These are phyloP conservation scores for Trypethelium eluteriae DNA, from an alignment of 495 filamentous ascomycete species.

Conservation along the genomic window DNA sequence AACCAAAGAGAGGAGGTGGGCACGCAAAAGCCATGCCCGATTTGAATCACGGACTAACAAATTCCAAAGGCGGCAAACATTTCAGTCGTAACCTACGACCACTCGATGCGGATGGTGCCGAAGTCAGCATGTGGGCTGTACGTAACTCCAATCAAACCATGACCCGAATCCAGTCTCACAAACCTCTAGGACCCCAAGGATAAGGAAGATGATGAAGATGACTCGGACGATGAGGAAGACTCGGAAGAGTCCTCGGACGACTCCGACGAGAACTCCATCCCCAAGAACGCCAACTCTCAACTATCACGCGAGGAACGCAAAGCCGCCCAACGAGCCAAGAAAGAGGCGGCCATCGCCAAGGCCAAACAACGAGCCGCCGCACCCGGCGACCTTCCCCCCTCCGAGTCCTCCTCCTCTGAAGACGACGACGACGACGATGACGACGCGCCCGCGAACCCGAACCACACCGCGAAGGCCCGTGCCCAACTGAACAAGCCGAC, in stretches of 20 bases:
- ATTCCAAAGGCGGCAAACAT: conserved; percentile 72
- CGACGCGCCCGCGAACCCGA: conserved; percentile 77
- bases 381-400: conserved; percentile 76
- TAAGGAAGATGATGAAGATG: conserved; percentile 33
- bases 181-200: conserved; percentile 44
- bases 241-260: conserved; percentile 35
- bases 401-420: conserved; percentile 56
- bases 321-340: conserved; percentile 81
- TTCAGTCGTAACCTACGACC: conserved; percentile 86
- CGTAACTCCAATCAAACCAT: conserved; percentile 26
- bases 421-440: conserved; percentile 49
- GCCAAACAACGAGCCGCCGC: conserved; percentile 55
- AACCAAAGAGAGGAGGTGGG: conserved; percentile 84
- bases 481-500: conserved; percentile 46
- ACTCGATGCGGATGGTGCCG: conserved; percentile 74
- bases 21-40: conserved; percentile 15
- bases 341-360: conserved; percentile 75
- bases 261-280: conserved; percentile 27
- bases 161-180: conserved; percentile 8
- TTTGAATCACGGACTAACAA: conserved; percentile 19
- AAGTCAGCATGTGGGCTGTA: conserved; percentile 69
- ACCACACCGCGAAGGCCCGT: conserved; percentile 68
- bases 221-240: conserved; percentile 39
- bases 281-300: conserved; percentile 25
- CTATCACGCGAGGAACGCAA: conserved; percentile 82